These are phyloP conservation scores for Cubamyces sp. DNA, from an alignment of 768 basidiomycete genomes.

Conservation along the genomic window DNA sequence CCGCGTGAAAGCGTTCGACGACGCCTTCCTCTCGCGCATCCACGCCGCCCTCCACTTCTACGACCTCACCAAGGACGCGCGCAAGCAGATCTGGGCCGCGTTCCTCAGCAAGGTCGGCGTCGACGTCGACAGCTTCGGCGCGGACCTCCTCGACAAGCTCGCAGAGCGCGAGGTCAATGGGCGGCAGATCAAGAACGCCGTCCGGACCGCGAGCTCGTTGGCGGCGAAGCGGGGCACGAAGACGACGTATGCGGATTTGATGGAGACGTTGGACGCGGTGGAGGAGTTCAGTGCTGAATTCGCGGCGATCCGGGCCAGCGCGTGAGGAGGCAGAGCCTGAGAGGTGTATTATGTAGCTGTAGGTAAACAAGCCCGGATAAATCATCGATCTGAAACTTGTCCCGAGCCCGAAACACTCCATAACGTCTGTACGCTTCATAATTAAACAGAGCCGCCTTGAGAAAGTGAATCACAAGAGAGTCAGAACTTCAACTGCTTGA, in stretches of 20 bases:
- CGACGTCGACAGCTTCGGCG: conserved; percentile 34
- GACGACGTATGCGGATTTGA: conserved; percentile 51
- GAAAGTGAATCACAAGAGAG: no score
- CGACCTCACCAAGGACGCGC: conserved; percentile 31
- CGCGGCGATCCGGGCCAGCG: conserved; percentile 4
- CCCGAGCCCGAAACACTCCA: no score
- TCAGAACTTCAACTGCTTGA: no score
- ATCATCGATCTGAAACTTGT: no score
- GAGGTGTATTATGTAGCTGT: no score
- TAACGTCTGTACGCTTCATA: no score
- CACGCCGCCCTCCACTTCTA: conserved; percentile 49
- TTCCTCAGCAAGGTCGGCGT: conserved; percentile 28
- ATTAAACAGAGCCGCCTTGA: no score
- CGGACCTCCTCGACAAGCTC: conserved; percentile 46
- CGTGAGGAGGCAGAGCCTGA: no score
- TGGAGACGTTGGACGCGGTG: conserved; percentile 64
- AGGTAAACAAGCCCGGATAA: no score
- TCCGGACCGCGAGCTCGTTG: conserved; percentile 62
- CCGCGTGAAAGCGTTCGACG: conserved; percentile 58
- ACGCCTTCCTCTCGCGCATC: conserved; percentile 69
- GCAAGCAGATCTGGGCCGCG: neutral
- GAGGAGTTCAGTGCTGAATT: conserved; percentile 43
- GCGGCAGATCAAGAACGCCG: conserved; percentile 70
- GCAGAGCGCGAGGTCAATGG: conserved; percentile 62
- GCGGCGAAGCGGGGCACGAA: conserved; percentile 51